phyloP scores from a whole-genome alignment of 306 rosid genomes.

The Cicer bijugum region DNA sequence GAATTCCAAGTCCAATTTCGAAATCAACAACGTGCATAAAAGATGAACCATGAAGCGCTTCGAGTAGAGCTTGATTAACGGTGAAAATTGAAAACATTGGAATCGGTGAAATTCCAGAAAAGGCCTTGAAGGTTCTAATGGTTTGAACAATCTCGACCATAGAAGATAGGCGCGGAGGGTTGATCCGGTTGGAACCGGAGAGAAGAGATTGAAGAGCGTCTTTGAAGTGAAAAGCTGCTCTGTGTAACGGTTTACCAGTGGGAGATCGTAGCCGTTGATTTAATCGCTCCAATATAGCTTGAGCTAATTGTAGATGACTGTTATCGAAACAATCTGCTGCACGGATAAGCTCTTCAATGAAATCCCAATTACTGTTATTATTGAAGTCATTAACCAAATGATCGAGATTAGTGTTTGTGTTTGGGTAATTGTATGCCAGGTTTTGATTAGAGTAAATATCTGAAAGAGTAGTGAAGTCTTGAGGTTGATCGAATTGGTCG shows the following conservation, averaged over 20 bases:
- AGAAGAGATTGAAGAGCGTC: constrained; percentile 77
- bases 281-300: constrained; percentile 71
- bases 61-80: constrained; percentile 84
- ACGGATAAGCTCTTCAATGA: constrained; percentile 70
- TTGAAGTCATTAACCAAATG: constrained; percentile 47
- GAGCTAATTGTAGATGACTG: constrained; percentile 66
- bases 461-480: constrained; percentile 54
- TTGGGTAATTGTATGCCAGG: constrained; percentile 28
- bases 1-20: constrained; percentile 84
- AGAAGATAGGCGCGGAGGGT: constrained; percentile 55
- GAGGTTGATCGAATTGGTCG: constrained; percentile 60
- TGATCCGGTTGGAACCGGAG: constrained; percentile 52
- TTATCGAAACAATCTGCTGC: constrained; percentile 82
- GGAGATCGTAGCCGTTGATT: constrained; percentile 62
- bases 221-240: constrained; percentile 80
- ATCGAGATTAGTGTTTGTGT: constrained; percentile 35
- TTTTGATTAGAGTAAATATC: constrained; percentile 61
- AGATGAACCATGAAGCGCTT: constrained; percentile 57
- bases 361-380: constrained; percentile 50
- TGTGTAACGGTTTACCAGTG: constrained; percentile 60
- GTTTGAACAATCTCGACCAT: constrained; percentile 76
- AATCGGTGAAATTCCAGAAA: constrained; percentile 73
- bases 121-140: constrained; percentile 70
- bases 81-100: constrained; percentile 88
- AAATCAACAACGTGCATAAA: constrained; percentile 78